phyloP scores from a whole-genome alignment of 257 asterid genomes.

The Solanum piurae region DNA sequence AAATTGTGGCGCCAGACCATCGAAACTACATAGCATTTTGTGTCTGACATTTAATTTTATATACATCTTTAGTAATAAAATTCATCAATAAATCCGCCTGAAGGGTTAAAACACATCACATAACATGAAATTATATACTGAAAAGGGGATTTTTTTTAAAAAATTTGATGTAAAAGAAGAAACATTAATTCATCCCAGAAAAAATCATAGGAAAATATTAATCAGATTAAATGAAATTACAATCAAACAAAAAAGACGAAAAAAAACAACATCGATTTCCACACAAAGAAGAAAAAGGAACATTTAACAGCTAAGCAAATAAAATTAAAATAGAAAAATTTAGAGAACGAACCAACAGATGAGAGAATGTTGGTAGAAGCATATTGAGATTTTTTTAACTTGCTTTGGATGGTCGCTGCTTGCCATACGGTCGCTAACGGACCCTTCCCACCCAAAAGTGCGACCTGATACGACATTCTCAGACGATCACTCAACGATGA shows the following conservation, averaged over 20 bases:
- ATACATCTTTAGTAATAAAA: too few species aligned
- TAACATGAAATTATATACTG: too few species aligned
- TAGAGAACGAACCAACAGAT: conserved; percentile 40
- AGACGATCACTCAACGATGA: not conserved
- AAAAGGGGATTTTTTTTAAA: not conserved
- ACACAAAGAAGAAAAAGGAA: not conserved
- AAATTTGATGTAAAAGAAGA: not conserved
- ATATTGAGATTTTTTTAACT: conserved; percentile 64
- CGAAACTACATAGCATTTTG: too few species aligned
- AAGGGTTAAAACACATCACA: too few species aligned
- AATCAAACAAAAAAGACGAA: not conserved
- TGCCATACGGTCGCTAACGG: conserved; percentile 85
- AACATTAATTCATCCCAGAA: not conserved
- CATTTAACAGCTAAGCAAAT: not conserved
- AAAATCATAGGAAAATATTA: not conserved
- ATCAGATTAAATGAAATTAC: not conserved
- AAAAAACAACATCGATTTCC: not conserved
- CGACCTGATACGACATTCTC: conserved; percentile 49
- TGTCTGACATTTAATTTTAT: not conserved
- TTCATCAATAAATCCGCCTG: too few species aligned
- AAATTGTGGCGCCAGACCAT: too few species aligned
- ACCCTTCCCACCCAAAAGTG: conserved; percentile 28
- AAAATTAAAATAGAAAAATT: too few species aligned
- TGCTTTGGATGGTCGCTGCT: conserved; percentile 78
- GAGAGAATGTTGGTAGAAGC: conserved; percentile 45